Percentiles rank a stretch among this genome's conserved stretches.
Conservation (phyloP, 2,329 filamentous ascomycete genomes). For the Clarireedia paspali region DNA sequence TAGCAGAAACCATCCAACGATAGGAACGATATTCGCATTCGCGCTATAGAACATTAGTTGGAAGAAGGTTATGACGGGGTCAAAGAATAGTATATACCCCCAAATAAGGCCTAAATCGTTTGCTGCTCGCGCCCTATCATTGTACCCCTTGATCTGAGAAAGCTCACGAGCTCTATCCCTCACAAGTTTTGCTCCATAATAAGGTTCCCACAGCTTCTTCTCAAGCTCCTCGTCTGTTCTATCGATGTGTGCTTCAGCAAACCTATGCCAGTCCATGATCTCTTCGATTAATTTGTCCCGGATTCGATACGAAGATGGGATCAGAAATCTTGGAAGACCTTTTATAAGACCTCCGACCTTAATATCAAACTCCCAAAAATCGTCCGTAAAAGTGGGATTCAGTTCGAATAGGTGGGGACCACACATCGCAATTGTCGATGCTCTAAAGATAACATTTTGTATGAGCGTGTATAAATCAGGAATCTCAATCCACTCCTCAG, state of each 20-base stretch:
- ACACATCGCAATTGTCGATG: conserved; percentile 21
- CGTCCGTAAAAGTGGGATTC: conserved; percentile 19
- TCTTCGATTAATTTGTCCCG: conserved; percentile 20
- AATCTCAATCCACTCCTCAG: conserved; percentile 16
- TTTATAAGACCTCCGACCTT: conserved; percentile 19
- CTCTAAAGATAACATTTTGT: conserved; percentile 20
- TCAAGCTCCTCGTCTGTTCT: conserved; percentile 12
- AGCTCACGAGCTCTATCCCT: conserved; percentile 13
- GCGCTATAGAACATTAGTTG: conserved; percentile 13
- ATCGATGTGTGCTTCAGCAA: conserved; percentile 15
- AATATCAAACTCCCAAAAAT: conserved; percentile 28
- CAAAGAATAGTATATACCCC: conserved; percentile 13
- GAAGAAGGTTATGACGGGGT: background rate
- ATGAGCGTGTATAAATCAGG: conserved; percentile 25
- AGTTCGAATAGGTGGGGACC: conserved; percentile 24
- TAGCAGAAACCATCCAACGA: conserved; percentile 23
- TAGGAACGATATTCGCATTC: conserved; percentile 23
- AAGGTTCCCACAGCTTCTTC: conserved; percentile 23
- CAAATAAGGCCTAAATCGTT: conserved; percentile 21
- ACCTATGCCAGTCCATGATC: conserved; percentile 24
- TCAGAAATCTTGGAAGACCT: conserved; percentile 23
- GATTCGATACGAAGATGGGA: conserved; percentile 16
- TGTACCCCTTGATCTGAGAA: conserved; percentile 7
- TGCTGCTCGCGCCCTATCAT: conserved; percentile 11
- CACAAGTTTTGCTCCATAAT: conserved; percentile 27